Evolutionary conservation across 225 moss, liverwort and hornwort species (phyloP), one percentile per base, ranked within the genome.

Genomic region (Polytrichum formosum): DNA sequence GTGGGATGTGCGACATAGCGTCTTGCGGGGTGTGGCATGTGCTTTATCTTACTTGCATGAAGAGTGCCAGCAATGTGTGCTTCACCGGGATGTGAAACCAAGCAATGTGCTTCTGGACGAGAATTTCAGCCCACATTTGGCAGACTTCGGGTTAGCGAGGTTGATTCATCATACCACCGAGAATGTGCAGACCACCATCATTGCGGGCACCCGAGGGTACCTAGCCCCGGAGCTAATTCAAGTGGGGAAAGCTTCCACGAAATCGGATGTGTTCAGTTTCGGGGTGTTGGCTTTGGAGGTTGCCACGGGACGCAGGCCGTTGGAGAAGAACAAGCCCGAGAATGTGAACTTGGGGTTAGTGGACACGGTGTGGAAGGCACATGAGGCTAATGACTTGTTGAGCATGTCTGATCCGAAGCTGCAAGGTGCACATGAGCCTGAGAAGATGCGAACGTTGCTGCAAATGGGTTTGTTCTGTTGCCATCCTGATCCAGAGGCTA

Each of bases 141-240:
- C 85, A 1, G 91, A 91, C 65, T 91, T 91, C 61, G 95, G 95
- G 26, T 90, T 95, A 5, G 95, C 95, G 18, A 84, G 95, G 26
- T 72, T 95, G 67, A 87, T 92, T 66, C 89, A 91, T 61, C 92
- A 92, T 77, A 83, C 87, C 27, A 90, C 80, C 0, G 74, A 88
- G 19, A 83, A 87, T 28, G 88, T 92, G 1, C 85, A 89, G 72
- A 83, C 82, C 35, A 78, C 80, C 37, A 74, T 86, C 56, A 82
- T 95, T 19, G 95, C 95, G 1, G 95, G 95, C 28, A 95, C 95
- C 5, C 71, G 85, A 10, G 95, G 95, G 2, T 95, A 95, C 65
- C 65, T 95, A 1, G 91, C 95, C 1, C 95, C 95, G 4, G 95
- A 95, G 79, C 82, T 92, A 1, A 74, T 76, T 1, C 85, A 87